These are phyloP conservation scores for Ceratocystis cacaofunesta DNA, from an alignment of 2,329 filamentous ascomycete species.

Conservation along the genomic window DNA sequence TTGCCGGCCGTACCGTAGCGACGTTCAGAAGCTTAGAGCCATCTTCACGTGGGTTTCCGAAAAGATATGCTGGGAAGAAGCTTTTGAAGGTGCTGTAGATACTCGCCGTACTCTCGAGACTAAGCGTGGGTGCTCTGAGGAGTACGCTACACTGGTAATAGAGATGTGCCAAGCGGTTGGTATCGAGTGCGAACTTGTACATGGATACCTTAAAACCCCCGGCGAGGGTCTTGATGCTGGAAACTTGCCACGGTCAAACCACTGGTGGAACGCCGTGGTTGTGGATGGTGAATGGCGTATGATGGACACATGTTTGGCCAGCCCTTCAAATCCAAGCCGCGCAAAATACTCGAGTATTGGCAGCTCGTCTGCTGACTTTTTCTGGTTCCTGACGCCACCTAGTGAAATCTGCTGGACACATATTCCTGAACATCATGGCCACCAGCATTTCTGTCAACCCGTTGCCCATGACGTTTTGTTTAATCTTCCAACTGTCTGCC, in stretches of 20 bases:
- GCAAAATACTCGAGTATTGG: slow-evolving; percentile 59
- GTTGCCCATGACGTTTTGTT: slow-evolving; percentile 75
- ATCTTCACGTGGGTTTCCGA: slow-evolving; percentile 98
- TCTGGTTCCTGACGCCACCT: slow-evolving; percentile 88
- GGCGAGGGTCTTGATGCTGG: slow-evolving; percentile 71
- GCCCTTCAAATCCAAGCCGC: slow-evolving; percentile 74
- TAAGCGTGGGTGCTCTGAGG: slow-evolving; percentile 71
- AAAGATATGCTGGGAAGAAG: slow-evolving; percentile 88
- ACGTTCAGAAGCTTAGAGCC: slow-evolving; percentile 79
- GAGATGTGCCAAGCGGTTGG: slow-evolving; percentile 92
- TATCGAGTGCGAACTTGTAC: slow-evolving; percentile 71
- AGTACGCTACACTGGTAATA: slow-evolving; percentile 73
- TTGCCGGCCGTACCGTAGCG: slow-evolving; percentile 84
- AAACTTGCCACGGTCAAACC: slow-evolving; percentile 73
- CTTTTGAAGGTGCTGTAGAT: slow-evolving; percentile 74
- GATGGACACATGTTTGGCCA: slow-evolving; percentile 85
- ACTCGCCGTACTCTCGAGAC: slow-evolving; percentile 70
- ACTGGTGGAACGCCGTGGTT: slow-evolving; percentile 94
- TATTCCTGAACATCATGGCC: slow-evolving; percentile 69
- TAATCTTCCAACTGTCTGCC: slow-evolving; percentile 71
- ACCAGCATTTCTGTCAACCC: slow-evolving; percentile 86
- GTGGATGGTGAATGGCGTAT: slow-evolving; percentile 93
- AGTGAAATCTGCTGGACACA: slow-evolving; percentile 91
- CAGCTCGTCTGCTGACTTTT: slow-evolving; percentile 59
- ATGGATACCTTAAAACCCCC: slow-evolving; percentile 79